These are phyloP conservation scores for Penicillium steckii DNA, from an alignment of 495 filamentous ascomycete species.

Conservation along the genomic window DNA sequence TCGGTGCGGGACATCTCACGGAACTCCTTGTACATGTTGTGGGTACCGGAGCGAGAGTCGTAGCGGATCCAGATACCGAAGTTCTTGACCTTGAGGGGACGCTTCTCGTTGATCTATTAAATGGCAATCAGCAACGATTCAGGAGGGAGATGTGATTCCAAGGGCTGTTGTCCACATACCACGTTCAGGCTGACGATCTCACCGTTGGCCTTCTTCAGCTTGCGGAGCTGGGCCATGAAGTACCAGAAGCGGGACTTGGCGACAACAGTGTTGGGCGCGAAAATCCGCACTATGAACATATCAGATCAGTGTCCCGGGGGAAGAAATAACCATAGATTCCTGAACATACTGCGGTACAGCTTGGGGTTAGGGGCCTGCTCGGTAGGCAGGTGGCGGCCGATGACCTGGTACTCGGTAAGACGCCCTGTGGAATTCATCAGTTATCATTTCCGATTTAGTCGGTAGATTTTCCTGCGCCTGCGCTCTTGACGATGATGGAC, in stretches of 20 bases:
- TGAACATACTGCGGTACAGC: conserved; percentile 82
- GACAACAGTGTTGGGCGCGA: conserved; percentile 94
- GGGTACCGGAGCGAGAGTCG: conserved; percentile 98
- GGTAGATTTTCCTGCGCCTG: conserved; percentile 5
- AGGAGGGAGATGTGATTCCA: background rate
- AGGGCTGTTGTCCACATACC: conserved; percentile 56
- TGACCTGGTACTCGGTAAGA: conserved; percentile 99
- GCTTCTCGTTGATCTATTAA: conserved; percentile 91
- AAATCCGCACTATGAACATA: conserved; percentile 71
- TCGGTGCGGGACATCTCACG: conserved; percentile 94
- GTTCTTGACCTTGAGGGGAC: conserved; percentile 99
- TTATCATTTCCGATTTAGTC: conserved; percentile 15
- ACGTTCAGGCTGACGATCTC: conserved; percentile 97
- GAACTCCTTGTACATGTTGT: conserved; percentile 99
- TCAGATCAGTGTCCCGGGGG: background rate
- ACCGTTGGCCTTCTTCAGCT: conserved; percentile 99
- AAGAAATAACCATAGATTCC: background rate
- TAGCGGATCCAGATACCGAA: conserved; percentile 99
- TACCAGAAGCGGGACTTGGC: conserved; percentile 99
- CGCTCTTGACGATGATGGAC: conserved; percentile 4
- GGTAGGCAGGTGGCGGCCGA: conserved; percentile 96
- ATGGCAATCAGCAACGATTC: conserved; percentile 17
- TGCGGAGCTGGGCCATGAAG: conserved; percentile 96
- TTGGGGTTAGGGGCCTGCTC: conserved; percentile 93
- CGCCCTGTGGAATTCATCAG: conserved; percentile 67